phyloP scores from a whole-genome alignment of 2,329 filamentous ascomycete species.

The Exophiala lecanii-corni region DNA sequence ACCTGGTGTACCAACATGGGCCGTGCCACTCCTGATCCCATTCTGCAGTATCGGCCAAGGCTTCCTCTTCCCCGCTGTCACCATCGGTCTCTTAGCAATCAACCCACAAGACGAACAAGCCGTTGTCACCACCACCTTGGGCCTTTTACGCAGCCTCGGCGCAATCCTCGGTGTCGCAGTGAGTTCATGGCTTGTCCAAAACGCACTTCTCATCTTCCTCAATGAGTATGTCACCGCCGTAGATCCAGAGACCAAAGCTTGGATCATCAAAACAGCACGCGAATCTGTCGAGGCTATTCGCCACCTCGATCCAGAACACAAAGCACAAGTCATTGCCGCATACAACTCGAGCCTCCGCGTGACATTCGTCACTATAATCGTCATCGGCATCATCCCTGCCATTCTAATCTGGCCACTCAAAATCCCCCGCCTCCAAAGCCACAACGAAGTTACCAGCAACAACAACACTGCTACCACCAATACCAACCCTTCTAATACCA shows the following conservation, averaged over 20 bases:
- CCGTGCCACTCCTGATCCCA: constrained; percentile 38
- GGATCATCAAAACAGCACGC: constrained; percentile 20
- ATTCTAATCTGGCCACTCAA: constrained; percentile 17
- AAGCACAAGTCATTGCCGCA: constrained; percentile 23
- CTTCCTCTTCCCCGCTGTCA: constrained; percentile 39
- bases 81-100: constrained; percentile 39
- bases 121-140: constrained; percentile 32
- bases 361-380: constrained; percentile 18
- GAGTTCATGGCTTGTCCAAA: constrained; percentile 25
- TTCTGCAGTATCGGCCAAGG: constrained; percentile 40
- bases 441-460: constrained; percentile 12
- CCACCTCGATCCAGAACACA: constrained; percentile 17
- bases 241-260: constrained; percentile 15
- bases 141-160: constrained; percentile 20
- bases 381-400: constrained; percentile 11
- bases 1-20: constrained; percentile 36
- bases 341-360: constrained; percentile 21
- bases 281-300: constrained; percentile 20
- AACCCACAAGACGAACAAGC: constrained; percentile 43
- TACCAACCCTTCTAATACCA: too few species aligned
- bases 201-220: constrained; percentile 21
- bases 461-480: too few species aligned
- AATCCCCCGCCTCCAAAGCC: constrained; percentile 17
- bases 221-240: constrained; percentile 9
- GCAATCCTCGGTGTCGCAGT: constrained; percentile 24